Conservation (phyloP, 225 moss, liverwort and hornwort species). For the Anthoceros angustus region DNA sequence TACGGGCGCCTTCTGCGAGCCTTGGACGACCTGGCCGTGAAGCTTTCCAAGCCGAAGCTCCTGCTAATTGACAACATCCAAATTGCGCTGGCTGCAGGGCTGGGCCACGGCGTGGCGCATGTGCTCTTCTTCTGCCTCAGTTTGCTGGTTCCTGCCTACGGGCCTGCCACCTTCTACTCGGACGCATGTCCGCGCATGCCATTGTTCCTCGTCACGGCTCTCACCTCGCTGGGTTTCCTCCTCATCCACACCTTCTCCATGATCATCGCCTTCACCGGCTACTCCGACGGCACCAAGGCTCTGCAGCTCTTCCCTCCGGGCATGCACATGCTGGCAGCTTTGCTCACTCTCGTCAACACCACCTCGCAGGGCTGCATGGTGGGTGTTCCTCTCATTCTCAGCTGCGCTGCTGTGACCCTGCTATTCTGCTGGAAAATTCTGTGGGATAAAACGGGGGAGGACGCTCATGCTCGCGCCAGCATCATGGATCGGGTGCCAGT, state of each 20-base stretch:
- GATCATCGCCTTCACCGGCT: constrained; percentile 75
- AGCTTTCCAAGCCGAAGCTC: constrained; percentile 57
- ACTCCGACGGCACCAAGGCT: constrained; percentile 39
- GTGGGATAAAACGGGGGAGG: constrained; percentile 42
- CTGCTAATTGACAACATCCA: constrained; percentile 66
- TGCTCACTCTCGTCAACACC: constrained; percentile 59
- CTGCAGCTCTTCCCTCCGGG: constrained; percentile 71
- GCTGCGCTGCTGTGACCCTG: constrained; percentile 33
- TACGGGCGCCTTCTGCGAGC: constrained; percentile 55
- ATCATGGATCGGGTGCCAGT: no score
- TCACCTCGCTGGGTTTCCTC: constrained; percentile 61
- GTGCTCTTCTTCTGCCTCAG: constrained; percentile 77
- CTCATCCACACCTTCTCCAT: constrained; percentile 81
- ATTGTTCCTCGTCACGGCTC: constrained; percentile 64
- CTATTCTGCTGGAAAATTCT: constrained; percentile 48
- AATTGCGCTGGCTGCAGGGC: constrained; percentile 83
- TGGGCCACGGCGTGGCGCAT: constrained; percentile 88
- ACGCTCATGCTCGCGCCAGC: background rate
- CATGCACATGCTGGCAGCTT: constrained; percentile 79
- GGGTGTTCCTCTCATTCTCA: constrained; percentile 41
- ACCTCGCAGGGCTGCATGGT: constrained; percentile 47
- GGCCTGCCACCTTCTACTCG: constrained; percentile 71
- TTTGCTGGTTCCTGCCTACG: constrained; percentile 69
- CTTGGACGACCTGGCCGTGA: constrained; percentile 61
- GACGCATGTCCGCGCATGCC: constrained; percentile 71